Evolutionary conservation across 148 eudicot genomes (phyloP), one percentile per base, ranked within the genome.

Genomic region (Chenopodium formosanum): DNA sequence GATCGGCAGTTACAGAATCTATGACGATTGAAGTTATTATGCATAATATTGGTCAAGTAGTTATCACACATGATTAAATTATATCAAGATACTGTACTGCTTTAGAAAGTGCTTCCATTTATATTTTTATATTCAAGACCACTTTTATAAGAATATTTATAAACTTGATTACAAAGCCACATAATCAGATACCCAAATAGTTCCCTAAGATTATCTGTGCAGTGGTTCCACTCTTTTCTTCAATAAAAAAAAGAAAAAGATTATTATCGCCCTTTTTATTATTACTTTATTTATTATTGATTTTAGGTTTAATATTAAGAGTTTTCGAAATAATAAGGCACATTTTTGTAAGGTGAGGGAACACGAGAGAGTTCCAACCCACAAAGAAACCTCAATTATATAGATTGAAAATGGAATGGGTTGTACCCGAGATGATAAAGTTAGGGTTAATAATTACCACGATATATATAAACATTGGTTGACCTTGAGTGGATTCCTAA

Each of bases 21-120:
- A 83, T 53, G 80, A 83, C 75, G 74, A 71, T 40, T 40, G 44
- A 40, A 40, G 44, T 40, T 40, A 64, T 47, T 81, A 80, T 64
- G 52, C 67, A 40, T 34, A 31, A 40, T 34, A 20, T 20, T 71
- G 56, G 56, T 81, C 50, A 74, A 74, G 50, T 74, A 20, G 12
- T 81, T 22, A 16, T 50, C 53, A 7, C 20, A 66, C 52, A 63
- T 81, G 68, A 82, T 76, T 81, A 75, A 65, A 68, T n/a, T 27
- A 50, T 73, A 73, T 12, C 37, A 23, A 50, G 63, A 74, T 74
- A 27, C 13, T 74, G 31, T 29, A 50, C 63, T 74, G 9, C 77
- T 74, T 50, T 74, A 50, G 64, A 74, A 74, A 74, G 63, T 74
- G 63, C 40, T 48, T 25, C 22, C 12, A 23, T 25, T 29, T 67